Percentiles rank a stretch among this genome's conserved stretches.
These are phyloP conservation scores for Fusarium brevicatenulatum DNA, from an alignment of 2,329 filamentous ascomycete species.

Conservation along the genomic window DNA sequence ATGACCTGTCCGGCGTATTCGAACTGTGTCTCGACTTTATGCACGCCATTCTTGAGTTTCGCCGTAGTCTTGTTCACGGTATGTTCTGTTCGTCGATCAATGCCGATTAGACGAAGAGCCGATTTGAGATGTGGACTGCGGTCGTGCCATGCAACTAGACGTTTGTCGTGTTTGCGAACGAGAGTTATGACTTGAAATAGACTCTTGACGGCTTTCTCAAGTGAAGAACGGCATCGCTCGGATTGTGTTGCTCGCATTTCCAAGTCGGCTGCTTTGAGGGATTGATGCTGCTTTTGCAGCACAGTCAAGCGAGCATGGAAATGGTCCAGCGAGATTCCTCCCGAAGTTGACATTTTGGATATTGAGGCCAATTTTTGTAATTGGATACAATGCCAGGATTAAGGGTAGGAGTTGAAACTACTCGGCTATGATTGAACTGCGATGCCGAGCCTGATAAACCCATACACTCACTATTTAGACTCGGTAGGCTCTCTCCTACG, in stretches of 20 bases:
- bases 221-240: constrained; percentile 1
- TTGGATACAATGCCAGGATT: background rate
- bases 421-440: background rate
- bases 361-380: background rate
- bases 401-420: background rate
- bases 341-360: background rate
- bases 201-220: background rate
- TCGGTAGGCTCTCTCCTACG: background rate
- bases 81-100: background rate
- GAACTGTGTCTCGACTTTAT: background rate
- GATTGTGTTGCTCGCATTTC: background rate
- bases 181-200: background rate
- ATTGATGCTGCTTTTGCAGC: background rate
- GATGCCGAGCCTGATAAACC: background rate
- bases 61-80: background rate
- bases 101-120: background rate
- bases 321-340: background rate
- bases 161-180: background rate
- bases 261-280: background rate
- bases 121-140: background rate
- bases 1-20: background rate
- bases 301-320: background rate
- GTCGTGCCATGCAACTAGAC: background rate
- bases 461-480: background rate
- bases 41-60: background rate